A percentile compares a stretch with the other conserved stretches of the same genome.
Conservation (phyloP, 2,329 filamentous ascomycete species). For the Aureobasidium sp. region DNA sequence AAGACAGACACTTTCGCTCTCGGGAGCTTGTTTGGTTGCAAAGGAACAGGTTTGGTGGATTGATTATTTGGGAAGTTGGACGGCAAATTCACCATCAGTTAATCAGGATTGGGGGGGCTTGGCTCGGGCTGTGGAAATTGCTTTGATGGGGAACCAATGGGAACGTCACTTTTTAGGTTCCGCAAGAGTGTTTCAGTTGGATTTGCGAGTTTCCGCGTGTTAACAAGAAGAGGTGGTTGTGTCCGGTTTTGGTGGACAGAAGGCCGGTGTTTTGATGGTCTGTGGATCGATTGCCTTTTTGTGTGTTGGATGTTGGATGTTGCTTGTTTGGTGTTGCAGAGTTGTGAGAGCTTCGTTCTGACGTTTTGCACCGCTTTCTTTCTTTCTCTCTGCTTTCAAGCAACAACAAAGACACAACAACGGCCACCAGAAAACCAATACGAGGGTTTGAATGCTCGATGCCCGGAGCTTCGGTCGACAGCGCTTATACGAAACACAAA, state of each 20-base stretch:
- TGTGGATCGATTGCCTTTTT: neutral
- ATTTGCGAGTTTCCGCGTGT: too few relatives aligned
- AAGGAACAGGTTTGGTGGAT: neutral
- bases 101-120: neutral
- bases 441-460: neutral
- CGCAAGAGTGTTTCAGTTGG: neutral
- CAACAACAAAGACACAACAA: neutral
- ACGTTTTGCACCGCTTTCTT: neutral
- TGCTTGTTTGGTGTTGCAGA: neutral
- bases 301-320: neutral
- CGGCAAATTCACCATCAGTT: neutral
- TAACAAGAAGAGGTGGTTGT: too few relatives aligned
- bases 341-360: neutral
- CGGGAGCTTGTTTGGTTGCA: neutral
- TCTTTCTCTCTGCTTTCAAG: neutral
- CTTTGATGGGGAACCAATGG: neutral
- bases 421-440: neutral
- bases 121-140: neutral
- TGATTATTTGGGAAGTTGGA: neutral
- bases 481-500: slow-evolving; percentile 9
- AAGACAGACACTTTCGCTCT: neutral
- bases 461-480: neutral
- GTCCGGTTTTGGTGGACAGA: too few relatives aligned
- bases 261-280: neutral
- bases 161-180: neutral